Evolutionary conservation across 2,329 filamentous ascomycete species (phyloP).

Genomic region (Fusarium sp.): DNA sequence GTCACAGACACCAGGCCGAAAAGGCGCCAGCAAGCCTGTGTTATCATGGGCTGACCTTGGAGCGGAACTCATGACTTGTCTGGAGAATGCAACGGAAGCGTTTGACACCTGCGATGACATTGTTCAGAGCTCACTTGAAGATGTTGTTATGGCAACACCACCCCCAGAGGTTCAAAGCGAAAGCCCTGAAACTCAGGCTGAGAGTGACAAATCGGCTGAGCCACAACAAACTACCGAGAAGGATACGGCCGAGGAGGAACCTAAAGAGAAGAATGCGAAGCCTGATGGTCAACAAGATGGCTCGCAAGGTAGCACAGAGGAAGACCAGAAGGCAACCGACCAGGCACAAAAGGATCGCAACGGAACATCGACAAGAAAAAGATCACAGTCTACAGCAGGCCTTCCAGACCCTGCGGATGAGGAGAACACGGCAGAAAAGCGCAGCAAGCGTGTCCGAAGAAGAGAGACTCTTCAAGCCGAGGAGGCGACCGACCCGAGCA

Average conservation of each 20-base stretch:
- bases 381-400: slow-evolving; percentile 72
- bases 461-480: slow-evolving; percentile 65
- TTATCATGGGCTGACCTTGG: slow-evolving; percentile 53
- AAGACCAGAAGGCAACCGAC: slow-evolving; percentile 46
- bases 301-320: slow-evolving; percentile 41
- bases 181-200: slow-evolving; percentile 20
- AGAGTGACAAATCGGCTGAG: slow-evolving; percentile 15
- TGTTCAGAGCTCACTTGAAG: slow-evolving; percentile 41
- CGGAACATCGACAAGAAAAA: slow-evolving; percentile 64
- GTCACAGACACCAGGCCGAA: slow-evolving; percentile 26
- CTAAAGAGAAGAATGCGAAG: slow-evolving; percentile 39
- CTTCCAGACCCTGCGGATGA: slow-evolving; percentile 68
- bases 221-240: slow-evolving; percentile 12
- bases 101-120: slow-evolving; percentile 48
- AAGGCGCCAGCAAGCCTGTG: slow-evolving; percentile 28
- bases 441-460: slow-evolving; percentile 74
- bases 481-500: slow-evolving; percentile 65
- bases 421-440: slow-evolving; percentile 68
- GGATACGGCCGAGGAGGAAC: slow-evolving; percentile 14
- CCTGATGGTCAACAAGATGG: slow-evolving; percentile 39
- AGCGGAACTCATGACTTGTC: slow-evolving; percentile 49
- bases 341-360: slow-evolving; percentile 50
- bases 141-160: slow-evolving; percentile 41
- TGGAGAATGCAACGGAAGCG: slow-evolving; percentile 46
- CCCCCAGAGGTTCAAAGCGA: slow-evolving; percentile 31